Conservation (phyloP, 768 basidiomycete species). For the Amanita rubescens region DNA sequence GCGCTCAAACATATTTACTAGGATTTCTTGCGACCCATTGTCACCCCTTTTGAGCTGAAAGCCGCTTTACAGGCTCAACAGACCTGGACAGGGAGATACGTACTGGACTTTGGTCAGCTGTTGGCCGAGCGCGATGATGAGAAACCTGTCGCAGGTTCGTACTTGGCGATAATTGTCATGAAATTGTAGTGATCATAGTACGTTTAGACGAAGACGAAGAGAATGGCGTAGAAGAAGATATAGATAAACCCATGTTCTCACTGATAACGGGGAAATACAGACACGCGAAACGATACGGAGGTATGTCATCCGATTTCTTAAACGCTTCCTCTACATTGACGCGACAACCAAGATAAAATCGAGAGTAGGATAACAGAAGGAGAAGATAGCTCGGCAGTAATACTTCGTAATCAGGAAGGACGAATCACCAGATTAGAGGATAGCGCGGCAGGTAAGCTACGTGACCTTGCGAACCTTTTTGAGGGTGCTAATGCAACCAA, state of each 20-base stretch:
- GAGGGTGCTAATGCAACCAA: slow-evolving; percentile 1
- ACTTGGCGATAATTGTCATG: not conserved
- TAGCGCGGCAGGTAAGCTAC: slow-evolving; percentile 58
- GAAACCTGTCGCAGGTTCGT: not conserved
- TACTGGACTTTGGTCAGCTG: slow-evolving; percentile 67
- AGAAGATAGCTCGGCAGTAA: slow-evolving; percentile 24
- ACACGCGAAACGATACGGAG: slow-evolving; percentile 61
- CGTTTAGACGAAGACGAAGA: slow-evolving; percentile 4
- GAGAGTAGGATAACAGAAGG: not conserved
- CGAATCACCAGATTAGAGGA: slow-evolving; percentile 48
- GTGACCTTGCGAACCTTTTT: slow-evolving; percentile 12
- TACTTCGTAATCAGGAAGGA: slow-evolving; percentile 58
- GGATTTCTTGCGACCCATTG: slow-evolving; percentile 87
- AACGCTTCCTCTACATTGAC: not conserved
- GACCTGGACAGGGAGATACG: slow-evolving; percentile 71
- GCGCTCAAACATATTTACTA: slow-evolving; percentile 21
- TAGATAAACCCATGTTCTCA: slow-evolving; percentile 77
- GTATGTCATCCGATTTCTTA: slow-evolving; percentile 12
- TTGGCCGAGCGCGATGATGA: slow-evolving; percentile 27
- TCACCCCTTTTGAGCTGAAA: slow-evolving; percentile 90
- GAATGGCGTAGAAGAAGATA: slow-evolving; percentile 44
- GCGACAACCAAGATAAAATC: not conserved
- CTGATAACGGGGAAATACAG: slow-evolving; percentile 82
- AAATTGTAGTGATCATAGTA: not conserved
- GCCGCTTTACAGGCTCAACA: slow-evolving; percentile 66